Conservation (phyloP, 805 yeast genomes). For the Nakazawaea wyomingensis region DNA sequence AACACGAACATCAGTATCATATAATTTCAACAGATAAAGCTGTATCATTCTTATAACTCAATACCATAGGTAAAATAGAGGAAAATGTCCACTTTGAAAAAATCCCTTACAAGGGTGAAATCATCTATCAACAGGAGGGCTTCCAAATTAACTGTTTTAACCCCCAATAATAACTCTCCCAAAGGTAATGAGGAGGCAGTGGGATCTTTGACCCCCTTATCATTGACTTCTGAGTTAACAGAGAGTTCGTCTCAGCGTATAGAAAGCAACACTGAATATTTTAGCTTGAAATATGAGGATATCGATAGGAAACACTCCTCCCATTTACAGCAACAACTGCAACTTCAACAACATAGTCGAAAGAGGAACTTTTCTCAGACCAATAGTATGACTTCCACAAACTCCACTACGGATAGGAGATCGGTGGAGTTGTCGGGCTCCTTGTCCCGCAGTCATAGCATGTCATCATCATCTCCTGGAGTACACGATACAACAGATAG, state of each 20-base stretch:
- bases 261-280: neutral
- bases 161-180: neutral
- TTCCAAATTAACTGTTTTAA: neutral
- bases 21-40: no score
- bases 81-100: conserved; percentile 6
- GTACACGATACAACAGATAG: conserved; percentile 6
- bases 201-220: neutral
- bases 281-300: conserved; percentile 8
- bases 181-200: neutral
- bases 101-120: conserved; percentile 10
- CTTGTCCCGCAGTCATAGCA: conserved; percentile 3
- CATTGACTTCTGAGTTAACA: neutral
- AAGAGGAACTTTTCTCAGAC: conserved; percentile 11
- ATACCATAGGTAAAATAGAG: no score
- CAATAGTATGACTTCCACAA: neutral
- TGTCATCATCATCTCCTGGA: neutral
- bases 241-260: neutral
- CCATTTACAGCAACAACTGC: no score
- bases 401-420: neutral
- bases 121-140: conserved; percentile 5
- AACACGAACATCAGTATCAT: no score
- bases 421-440: neutral
- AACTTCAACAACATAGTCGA: neutral
- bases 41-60: no score
- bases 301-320: conserved; percentile 2